Base-by-base conservation (phyloP, 2,329 filamentous ascomycete genomes). In the Botrytis aclada region DNA sequence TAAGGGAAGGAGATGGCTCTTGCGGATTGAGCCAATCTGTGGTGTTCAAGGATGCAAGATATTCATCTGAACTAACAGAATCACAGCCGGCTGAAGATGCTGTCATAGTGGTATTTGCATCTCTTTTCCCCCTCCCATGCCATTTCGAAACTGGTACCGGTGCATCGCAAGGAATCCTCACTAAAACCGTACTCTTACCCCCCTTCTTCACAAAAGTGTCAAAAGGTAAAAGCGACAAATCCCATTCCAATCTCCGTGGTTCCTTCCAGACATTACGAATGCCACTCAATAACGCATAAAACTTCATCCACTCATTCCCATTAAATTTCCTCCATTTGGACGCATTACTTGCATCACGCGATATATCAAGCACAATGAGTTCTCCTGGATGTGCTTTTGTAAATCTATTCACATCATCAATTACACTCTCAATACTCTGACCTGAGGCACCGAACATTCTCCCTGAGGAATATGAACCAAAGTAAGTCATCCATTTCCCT, bases 281-380 rank as follows among this genome's bases (percentile, higher is more conserved):
- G 0, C 60, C 43, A 34, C 47, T 63, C 9, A 77, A 34, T 3
- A 74, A 20, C 8, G n/a, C 45, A 34, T 74, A 78, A 9, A 78
- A 45, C 5, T 63, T 41, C 47, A 72, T 63, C 77, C 77, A 78
- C 74, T 69, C 51, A n/a, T 22, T 32, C 25, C 32, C 62, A 58
- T 25, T 12, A 62, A 51, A 51, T 5, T 29, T 20, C 29, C 4
- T 70, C 29, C 56, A 70, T 37, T 20, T 25, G 2, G 51, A 34
- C 14, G 10, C 34, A 32, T n/a, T 32, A 47, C 74, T 63, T 51
- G 74, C 63, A 69, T 79, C 77, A 56, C 78, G 77, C 18, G 63
- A 73, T 10, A 79, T 58, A 54, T 79, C 77, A 10, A 79, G 66
- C 34, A 78, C 70, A 47, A 78, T 77, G 9, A 79, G 73, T 69